Conservation (phyloP, 2,329 filamentous ascomycete species). For the Claviceps pusilla region DNA sequence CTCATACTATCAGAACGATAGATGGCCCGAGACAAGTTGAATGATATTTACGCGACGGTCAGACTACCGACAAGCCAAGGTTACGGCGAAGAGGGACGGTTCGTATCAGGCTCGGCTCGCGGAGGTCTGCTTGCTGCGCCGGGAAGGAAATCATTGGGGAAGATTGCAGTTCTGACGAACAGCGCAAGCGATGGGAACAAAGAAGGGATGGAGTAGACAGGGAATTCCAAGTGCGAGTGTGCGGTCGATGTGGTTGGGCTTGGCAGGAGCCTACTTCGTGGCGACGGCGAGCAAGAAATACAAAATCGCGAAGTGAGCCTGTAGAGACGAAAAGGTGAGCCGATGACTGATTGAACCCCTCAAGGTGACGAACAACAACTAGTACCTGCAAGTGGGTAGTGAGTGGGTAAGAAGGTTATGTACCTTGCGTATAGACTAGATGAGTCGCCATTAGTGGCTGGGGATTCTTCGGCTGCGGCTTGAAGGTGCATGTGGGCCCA, state of each 20-base stretch:
- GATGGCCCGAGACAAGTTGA: slow-evolving; percentile 7
- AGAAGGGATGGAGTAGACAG: neutral
- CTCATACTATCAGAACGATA: slow-evolving; percentile 21
- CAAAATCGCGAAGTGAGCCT: slow-evolving; percentile 4
- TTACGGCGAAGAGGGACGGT: slow-evolving; percentile 12
- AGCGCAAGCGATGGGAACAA: slow-evolving; percentile 1
- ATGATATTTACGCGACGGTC: slow-evolving; percentile 10
- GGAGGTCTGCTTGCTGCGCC: slow-evolving; percentile 20
- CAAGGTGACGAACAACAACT: slow-evolving; percentile 7
- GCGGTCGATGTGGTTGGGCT: neutral
- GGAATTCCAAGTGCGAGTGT: neutral
- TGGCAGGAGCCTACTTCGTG: neutral
- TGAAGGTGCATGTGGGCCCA: neutral
- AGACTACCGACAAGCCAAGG: slow-evolving; percentile 21
- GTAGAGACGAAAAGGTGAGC: slow-evolving; percentile 7
- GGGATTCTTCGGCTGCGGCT: slow-evolving; percentile 8
- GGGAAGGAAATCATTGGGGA: slow-evolving; percentile 22
- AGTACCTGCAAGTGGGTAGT: neutral
- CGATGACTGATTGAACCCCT: slow-evolving; percentile 7
- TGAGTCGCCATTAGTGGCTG: slow-evolving; percentile 2
- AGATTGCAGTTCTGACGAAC: slow-evolving; percentile 11
- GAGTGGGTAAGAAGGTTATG: neutral
- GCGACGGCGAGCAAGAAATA: neutral
- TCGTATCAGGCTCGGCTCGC: slow-evolving; percentile 21
- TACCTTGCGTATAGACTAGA: no score